Percentiles rank a stretch among this genome's conserved stretches.
phyloP scores from a whole-genome alignment of 2,329 filamentous ascomycete species.

The Penicillium sp. region DNA sequence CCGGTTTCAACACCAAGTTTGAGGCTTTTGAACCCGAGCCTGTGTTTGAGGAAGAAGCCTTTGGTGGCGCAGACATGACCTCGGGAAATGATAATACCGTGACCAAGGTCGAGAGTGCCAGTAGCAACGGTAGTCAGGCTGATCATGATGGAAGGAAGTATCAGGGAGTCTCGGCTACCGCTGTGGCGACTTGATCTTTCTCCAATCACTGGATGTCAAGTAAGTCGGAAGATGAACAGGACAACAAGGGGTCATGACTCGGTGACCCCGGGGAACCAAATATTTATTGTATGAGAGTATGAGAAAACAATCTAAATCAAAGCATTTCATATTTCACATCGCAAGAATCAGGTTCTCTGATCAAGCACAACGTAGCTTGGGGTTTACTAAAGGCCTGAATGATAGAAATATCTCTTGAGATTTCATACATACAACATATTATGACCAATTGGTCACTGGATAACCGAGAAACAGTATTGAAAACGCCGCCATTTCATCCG shows the following conservation, averaged over 20 bases:
- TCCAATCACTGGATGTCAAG: background rate
- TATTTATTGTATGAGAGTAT: background rate
- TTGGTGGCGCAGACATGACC: conserved; percentile 60
- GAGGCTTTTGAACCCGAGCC: conserved; percentile 85
- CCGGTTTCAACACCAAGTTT: conserved; percentile 94
- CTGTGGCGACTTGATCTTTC: background rate
- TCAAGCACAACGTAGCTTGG: background rate
- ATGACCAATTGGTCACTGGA: conserved; percentile 1
- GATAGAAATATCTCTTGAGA: background rate
- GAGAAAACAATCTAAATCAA: background rate
- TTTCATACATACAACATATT: conserved; percentile 8
- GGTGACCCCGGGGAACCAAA: background rate
- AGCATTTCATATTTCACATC: background rate
- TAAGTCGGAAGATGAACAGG: background rate
- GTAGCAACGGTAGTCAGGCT: conserved; percentile 34
- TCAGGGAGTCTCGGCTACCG: background rate
- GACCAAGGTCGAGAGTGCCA: conserved; percentile 45
- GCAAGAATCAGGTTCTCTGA: background rate
- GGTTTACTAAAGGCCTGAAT: background rate
- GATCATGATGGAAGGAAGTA: conserved; percentile 13
- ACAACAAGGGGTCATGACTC: background rate
- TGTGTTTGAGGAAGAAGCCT: conserved; percentile 83
- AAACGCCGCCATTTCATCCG: conserved; percentile 5
- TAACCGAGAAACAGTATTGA: background rate
- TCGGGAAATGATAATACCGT: conserved; percentile 12